Evolutionary conservation across 2,329 filamentous ascomycete species (phyloP).

Genomic region (Thielaviopsis populi): DNA sequence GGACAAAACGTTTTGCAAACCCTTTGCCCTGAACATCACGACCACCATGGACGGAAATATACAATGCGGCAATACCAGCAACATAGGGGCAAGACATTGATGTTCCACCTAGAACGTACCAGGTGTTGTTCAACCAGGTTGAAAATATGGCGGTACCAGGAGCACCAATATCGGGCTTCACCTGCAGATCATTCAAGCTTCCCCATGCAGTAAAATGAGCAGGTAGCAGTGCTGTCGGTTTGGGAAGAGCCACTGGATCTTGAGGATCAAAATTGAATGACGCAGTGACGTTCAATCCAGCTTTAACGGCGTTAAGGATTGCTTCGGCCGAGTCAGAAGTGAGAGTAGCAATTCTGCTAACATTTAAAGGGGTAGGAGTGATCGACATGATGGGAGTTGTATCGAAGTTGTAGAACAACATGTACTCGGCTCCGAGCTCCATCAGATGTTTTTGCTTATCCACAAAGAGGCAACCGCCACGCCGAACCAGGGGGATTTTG

Average conservation of each 20-base stretch:
- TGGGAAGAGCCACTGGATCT: neutral
- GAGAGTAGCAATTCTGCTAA: conserved; percentile 7
- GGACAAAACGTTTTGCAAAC: neutral
- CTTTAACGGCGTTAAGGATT: conserved; percentile 21
- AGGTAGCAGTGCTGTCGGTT: neutral
- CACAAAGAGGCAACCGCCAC: conserved; percentile 24
- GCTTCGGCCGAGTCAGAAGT: conserved; percentile 19
- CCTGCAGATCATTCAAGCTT: conserved; percentile 30
- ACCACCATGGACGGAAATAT: conserved; percentile 29
- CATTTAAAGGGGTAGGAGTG: conserved; percentile 14
- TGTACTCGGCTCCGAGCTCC: conserved; percentile 21
- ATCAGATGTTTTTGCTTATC: conserved; percentile 22
- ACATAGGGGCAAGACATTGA: conserved; percentile 42
- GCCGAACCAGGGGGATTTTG: conserved; percentile 21
- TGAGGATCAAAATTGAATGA: conserved; percentile 25
- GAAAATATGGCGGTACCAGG: conserved; percentile 37
- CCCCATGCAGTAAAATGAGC: neutral
- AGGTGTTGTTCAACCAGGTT: conserved; percentile 31
- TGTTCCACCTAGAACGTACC: conserved; percentile 36
- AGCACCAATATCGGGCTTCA: conserved; percentile 36
- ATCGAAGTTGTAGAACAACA: conserved; percentile 18
- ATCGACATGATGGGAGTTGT: conserved; percentile 14
- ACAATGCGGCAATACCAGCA: conserved; percentile 35
- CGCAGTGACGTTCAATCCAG: conserved; percentile 26
- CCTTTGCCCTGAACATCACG: conserved; percentile 25